Base-by-base conservation (phyloP, 2,329 filamentous ascomycete genomes). In the Rutstroemia sp. region DNA sequence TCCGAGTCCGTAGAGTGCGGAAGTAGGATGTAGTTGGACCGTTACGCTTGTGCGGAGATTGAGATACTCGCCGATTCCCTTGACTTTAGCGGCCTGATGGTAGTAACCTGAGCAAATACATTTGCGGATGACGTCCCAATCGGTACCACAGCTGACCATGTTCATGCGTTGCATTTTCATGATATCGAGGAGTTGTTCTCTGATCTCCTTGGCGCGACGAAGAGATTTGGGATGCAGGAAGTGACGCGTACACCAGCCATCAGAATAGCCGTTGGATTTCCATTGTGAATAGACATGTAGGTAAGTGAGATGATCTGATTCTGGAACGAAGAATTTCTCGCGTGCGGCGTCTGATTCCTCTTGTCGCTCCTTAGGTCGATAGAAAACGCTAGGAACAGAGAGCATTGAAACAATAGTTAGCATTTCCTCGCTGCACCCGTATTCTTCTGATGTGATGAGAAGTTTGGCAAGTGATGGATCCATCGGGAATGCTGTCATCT, bases 61-160 rank as follows among this genome's bases (percentile, higher is more conserved):
- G 74, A 96, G 87, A 74, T 97, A 99, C 73, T 99, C 95, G 65
- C 94, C 94, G 16, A 96, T 90, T 2, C 94, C 95, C 74, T 95
- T 95, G 61, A 95, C 91, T 67, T 92, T 91, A 30, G 94, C 94
- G 5, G 94, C 94, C 75, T 99, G 94, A 69, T 97, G 92, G 74
- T 97, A 99, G 76, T 96, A 99, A 12, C 94, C 94, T 0, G 89
- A 91, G 76, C 95, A 99, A 69, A 99, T 96, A 71, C 92, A 97
- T 72, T 94, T 92, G 60, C 94, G 86, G 56, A 97, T 90, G 9
- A 95, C 77, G 70, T 99, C 95, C 88, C 94, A 96, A 74, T 99
- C 95, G 45, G 92, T 97, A 34, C 94, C 94, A 67, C 92, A 96
- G 71, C 88, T 92, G 45, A 84, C 76, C 65, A 97, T 80, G 52